Evolutionary conservation across 441 rosid genomes (phyloP).

Genomic region (Gossypium davidsonii): DNA sequence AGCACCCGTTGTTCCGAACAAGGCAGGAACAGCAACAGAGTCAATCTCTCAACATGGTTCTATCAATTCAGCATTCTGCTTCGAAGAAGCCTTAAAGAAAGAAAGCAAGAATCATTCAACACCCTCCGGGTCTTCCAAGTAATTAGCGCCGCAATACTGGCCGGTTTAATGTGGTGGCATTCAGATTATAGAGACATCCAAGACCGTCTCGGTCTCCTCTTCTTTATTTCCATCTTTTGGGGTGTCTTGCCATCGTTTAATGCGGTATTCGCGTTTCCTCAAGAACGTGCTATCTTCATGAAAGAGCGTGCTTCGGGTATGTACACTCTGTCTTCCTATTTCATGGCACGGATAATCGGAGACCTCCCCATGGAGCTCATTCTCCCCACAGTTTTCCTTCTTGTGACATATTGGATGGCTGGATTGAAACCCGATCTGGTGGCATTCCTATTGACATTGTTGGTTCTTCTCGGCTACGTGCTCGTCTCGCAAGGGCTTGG

Average conservation of each 20-base stretch:
- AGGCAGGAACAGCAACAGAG: conserved; percentile 15
- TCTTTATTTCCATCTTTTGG: conserved; percentile 82
- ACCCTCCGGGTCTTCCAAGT: conserved; percentile 72
- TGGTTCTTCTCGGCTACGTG: conserved; percentile 62
- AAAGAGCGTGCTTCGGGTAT: conserved; percentile 80
- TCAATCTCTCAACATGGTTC: conserved; percentile 45
- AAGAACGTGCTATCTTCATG: conserved; percentile 68
- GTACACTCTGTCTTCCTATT: conserved; percentile 84
- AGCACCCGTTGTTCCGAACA: conserved; percentile 20
- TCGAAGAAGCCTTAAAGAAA: conserved; percentile 72
- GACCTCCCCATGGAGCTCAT: conserved; percentile 85
- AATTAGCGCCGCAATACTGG: conserved; percentile 47
- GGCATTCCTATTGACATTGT: conserved; percentile 49
- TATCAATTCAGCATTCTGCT: conserved; percentile 67
- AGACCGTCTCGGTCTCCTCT: conserved; percentile 80
- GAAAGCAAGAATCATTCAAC: conserved; percentile 77
- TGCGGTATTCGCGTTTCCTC: conserved; percentile 79
- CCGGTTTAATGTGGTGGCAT: conserved; percentile 90
- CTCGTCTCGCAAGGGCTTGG: conserved; percentile 88
- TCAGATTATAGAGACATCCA: conserved; percentile 54
- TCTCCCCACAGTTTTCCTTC: conserved; percentile 65
- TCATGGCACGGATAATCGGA: conserved; percentile 78
- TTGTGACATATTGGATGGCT: conserved; percentile 74
- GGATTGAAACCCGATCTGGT: conserved; percentile 49
- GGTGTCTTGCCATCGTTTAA: conserved; percentile 88